Percentiles rank a stretch among this genome's conserved stretches.
These are phyloP conservation scores for Lophiostoma macrostomum DNA, from an alignment of 495 filamentous ascomycete genomes.

Conservation along the genomic window DNA sequence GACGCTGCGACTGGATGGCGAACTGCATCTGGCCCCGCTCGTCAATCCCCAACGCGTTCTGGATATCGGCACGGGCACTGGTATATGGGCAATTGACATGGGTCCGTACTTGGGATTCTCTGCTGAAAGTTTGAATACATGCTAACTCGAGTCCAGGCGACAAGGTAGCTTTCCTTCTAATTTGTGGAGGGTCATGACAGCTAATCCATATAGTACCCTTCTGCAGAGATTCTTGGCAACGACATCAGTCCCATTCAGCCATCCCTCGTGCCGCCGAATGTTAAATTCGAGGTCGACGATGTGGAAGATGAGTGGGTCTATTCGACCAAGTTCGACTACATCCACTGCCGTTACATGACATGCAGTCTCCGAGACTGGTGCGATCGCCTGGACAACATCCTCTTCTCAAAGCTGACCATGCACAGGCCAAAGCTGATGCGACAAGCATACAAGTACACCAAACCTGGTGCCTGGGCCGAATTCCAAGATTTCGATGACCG, in stretches of 20 bases:
- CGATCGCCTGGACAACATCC: background rate
- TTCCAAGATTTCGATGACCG: constrained; percentile 48
- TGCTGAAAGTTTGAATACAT: constrained; percentile 6
- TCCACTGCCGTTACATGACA: constrained; percentile 54
- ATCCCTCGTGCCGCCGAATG: constrained; percentile 28
- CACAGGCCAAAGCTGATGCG: constrained; percentile 32
- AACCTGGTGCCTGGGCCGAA: constrained; percentile 56
- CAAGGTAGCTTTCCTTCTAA: constrained; percentile 48
- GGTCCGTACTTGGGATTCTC: constrained; percentile 1
- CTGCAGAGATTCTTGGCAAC: constrained; percentile 27
- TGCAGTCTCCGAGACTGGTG: constrained; percentile 49
- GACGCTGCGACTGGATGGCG: constrained; percentile 14
- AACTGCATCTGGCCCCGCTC: constrained; percentile 27
- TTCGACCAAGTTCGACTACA: constrained; percentile 50
- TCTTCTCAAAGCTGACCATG: background rate
- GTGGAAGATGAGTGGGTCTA: constrained; percentile 36
- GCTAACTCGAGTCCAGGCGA: too few species aligned
- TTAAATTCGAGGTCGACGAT: constrained; percentile 34
- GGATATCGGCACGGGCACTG: constrained; percentile 31
- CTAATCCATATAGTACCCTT: constrained; percentile 42
- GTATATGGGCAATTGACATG: constrained; percentile 34
- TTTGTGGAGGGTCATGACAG: constrained; percentile 53
- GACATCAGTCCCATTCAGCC: constrained; percentile 31
- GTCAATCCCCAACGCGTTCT: constrained; percentile 19
- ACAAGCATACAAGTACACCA: constrained; percentile 39